Conservation (phyloP, 257 asterid genomes). For the Solanum stenotomum region DNA sequence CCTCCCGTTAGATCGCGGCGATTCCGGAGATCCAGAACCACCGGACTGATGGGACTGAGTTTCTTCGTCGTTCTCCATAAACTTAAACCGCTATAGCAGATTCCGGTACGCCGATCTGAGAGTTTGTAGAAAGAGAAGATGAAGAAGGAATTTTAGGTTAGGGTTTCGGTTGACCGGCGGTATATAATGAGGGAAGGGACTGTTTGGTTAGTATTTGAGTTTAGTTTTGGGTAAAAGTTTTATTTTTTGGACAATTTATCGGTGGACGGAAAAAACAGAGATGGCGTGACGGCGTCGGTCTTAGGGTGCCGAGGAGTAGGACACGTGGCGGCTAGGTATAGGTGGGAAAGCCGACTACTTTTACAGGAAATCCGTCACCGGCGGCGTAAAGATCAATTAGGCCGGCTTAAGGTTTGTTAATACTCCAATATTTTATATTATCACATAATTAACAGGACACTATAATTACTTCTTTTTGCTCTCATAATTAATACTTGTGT, state of each 20-base stretch:
- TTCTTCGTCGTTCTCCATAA: slow-evolving; percentile 74
- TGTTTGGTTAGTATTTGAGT: neutral
- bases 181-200: slow-evolving; percentile 7
- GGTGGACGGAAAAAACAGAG: slow-evolving; percentile 22
- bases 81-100: neutral
- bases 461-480: neutral
- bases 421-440: neutral
- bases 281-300: slow-evolving; percentile 18
- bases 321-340: slow-evolving; percentile 12
- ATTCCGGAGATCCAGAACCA: slow-evolving; percentile 23
- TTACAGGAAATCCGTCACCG: slow-evolving; percentile 12
- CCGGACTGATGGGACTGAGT: slow-evolving; percentile 33
- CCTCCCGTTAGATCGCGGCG: slow-evolving; percentile 49
- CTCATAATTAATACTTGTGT: neutral
- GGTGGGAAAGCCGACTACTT: neutral
- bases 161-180: slow-evolving; percentile 26
- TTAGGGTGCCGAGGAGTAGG: neutral
- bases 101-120: slow-evolving; percentile 5
- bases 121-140: neutral
- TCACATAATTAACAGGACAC: neutral
- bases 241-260: neutral
- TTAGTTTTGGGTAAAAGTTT: neutral
- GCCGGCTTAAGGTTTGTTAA: neutral
- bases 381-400: slow-evolving; percentile 4
- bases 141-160: neutral